Base-by-base conservation (phyloP, 2,329 filamentous ascomycete species). In the Penicillium fuscoglaucum region DNA sequence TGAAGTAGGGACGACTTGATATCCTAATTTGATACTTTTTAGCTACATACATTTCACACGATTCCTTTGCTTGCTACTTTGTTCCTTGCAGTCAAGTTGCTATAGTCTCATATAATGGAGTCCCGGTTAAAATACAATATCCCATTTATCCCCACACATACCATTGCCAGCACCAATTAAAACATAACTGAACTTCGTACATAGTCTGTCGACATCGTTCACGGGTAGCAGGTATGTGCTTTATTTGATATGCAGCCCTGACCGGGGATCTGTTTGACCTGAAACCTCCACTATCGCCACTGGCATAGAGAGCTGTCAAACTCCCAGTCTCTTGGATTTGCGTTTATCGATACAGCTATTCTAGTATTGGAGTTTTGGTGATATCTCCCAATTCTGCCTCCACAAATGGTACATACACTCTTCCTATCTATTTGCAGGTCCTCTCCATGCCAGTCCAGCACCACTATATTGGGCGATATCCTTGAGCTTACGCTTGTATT, bases 1-100 rank as follows among this genome's bases (percentile, higher is more conserved):
- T 87, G 84, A 83, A 76, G 57, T 78, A 65, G 72, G 56, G 43
- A 26, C 6, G 12, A 17, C 10, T n/a, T 19, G 21, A 45, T 45
- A 33, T 33, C 26, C 7, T 7, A 40, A 13, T 50, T 50, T 26
- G 21, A 28, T 19, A 15, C 28, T 39, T 19, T 44, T 43, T 17
- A 21, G 21, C 24, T n/a, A 55, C 33, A 29, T 47, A 24, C 29
- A 35, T 10, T 17, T 35, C 2, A 24, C n/a, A 48, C n/a, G 6
- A 26, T n/a, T 37, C 1, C 31, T 26, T 48, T 47, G 12, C 29
- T 24, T 21, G 12, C 45, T 33, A 24, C 46, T n/a, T 35, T 35
- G 12, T 47, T 8, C 6, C 31, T 35, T 35, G 21, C 1, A n/a
- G 15, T n/a, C 19, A 26, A 6, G 29, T 35, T 35, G 29, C 31